These are phyloP conservation scores for Zangia roseola DNA, from an alignment of 768 basidiomycete genomes.

Conservation along the genomic window DNA sequence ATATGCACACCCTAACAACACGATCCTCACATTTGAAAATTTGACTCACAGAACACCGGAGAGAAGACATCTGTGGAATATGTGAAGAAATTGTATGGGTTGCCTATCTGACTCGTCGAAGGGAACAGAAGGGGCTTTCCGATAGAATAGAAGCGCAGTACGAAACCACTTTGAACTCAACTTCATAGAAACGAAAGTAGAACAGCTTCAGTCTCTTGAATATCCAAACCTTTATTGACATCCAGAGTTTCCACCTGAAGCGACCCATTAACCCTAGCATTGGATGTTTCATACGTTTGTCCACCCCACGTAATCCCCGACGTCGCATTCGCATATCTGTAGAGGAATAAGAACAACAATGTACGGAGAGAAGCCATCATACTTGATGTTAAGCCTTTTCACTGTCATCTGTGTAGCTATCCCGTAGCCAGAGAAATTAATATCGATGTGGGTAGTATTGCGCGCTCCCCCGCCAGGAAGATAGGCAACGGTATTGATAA, in stretches of 20 bases:
- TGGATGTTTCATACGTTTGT: conserved; percentile 52
- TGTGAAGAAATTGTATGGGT: conserved; percentile 44
- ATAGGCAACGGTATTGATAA: conserved; percentile 61
- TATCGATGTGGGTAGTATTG: conserved; percentile 40
- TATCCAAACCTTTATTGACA: conserved; percentile 41
- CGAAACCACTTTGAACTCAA: too few relatives aligned
- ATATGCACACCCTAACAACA: neutral
- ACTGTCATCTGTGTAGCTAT: conserved; percentile 37
- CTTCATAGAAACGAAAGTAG: conserved; percentile 26
- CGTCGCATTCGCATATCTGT: conserved; percentile 48
- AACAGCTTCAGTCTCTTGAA: conserved; percentile 48
- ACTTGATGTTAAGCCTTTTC: conserved; percentile 52
- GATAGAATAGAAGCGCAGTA: too few relatives aligned
- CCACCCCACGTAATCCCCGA: conserved; percentile 57
- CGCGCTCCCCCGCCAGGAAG: conserved; percentile 37
- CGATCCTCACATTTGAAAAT: neutral
- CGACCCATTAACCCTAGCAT: conserved; percentile 41
- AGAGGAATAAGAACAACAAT: neutral
- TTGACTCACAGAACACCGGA: conserved; percentile 63
- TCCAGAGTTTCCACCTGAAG: conserved; percentile 28
- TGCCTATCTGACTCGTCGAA: neutral
- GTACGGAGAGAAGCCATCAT: neutral
- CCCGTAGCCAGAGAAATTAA: conserved; percentile 35
- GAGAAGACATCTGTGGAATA: conserved; percentile 53
- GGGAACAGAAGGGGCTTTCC: too few relatives aligned